Base-by-base conservation (phyloP, 352 stramenopile genomes). In the Pythium insidiosum region DNA sequence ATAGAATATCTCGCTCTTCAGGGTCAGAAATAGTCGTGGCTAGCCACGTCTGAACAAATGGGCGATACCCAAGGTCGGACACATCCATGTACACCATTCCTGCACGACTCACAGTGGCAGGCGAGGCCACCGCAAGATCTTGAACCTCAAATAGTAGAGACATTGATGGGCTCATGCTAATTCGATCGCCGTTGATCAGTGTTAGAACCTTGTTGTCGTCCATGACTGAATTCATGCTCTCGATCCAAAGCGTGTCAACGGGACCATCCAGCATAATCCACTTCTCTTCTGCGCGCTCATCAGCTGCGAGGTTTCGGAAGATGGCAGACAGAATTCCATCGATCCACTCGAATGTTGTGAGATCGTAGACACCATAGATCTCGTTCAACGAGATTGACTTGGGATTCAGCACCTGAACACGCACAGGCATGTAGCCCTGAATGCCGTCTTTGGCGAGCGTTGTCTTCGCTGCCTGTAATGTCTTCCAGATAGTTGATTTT, bases 31-130 rank as follows among this genome's bases (percentile, higher is more conserved):
- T 89, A 19, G 62, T 84, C 19, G 68, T 88, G 10, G 50, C 28
- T 2, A 88, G 56, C 78, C 78, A 93, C 13, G 78, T 87, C 28
- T 84, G 62, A 12, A 94, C 72, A 16, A 88, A 88, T 2, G 81
- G 77, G 3, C 59, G 68, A 75, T 76, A 94, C 7, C 82, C 75
- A 19, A 95, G 70, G 31, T 92, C 77, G 18, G 86, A 63, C 4
- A 88, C 75, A 29, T 90, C 73, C 79, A 97, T 95, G 65, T 97
- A 98, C 6, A 98, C 88, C 70, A 98, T 95, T 23, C 92, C 92
- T 18, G 89, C 87, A 25, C 91, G 76, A 42, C 80, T 96, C 1
- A 98, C 92, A 2, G 93, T 98, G 1, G 93, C 93, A 3, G 93
- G 92, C 7, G 87, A 97, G 18, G 93, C 93, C 7, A 96, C 90